Base-by-base conservation (phyloP, 805 yeast genomes). In the Candida oleophila region DNA sequence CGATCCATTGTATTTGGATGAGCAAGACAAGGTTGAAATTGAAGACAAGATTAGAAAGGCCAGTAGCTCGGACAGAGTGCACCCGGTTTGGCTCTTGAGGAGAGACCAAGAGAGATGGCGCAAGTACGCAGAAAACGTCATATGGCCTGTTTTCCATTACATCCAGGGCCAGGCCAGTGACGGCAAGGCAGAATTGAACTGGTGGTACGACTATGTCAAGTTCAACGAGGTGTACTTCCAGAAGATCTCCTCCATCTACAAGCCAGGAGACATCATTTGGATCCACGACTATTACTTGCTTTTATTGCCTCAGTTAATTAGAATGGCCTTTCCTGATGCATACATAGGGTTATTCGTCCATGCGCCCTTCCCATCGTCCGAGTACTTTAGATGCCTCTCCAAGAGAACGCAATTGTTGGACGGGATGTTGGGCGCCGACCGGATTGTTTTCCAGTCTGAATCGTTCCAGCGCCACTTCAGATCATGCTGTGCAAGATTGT, bases 121-220 rank as follows among this genome's bases (percentile, higher is more conserved):
- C 54, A 77, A 76, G 54, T 92, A 89, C 60, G 96, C 97, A 1
- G 98, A 92, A 61, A 82, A 86, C 56, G 84, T 85, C 18, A 71
- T 94, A 22, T 94, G 99, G 98, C 97, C 97, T 1, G 85, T 89
- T 2, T 83, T 92, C 66, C 99, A 94, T 61, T 94, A 94, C 68
- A 89, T 94, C 63, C 86, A 89, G 65, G 84, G 85, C 38, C 84
- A 84, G 47, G 79, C 86, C 0, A 76, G 82, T 2, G 85, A 85
- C 60, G 88, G 88, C 3, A 74, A 78, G 25, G 81, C 77, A 34
- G 92, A 88, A 60, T 77, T 82, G 39, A 76, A 79, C 41, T 79
- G 81, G 59, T 90, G 96, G 96, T 78, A 84, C 62, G 95, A 88
- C 61, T 94, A 94, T 61, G 96, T 89, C 42, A 82, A 78, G 59